Percentiles rank a stretch among this genome's conserved stretches.
Conservation (phyloP, 2,329 filamentous ascomycete genomes). For the Alternaria solani region DNA sequence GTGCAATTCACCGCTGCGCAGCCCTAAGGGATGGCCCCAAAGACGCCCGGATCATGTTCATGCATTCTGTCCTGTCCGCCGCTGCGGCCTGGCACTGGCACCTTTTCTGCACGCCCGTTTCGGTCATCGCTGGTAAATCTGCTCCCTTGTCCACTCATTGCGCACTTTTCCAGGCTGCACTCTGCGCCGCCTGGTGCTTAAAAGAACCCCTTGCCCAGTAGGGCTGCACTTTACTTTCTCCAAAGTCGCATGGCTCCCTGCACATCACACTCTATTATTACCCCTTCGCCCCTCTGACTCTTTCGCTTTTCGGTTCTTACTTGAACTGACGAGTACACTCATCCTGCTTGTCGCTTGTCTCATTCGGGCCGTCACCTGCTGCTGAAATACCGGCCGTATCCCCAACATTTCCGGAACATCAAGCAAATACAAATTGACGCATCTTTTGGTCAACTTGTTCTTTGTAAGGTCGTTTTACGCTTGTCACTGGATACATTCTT, state of each 20-base stretch:
- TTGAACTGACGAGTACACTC: slow-evolving; percentile 23
- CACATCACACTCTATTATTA: slow-evolving; percentile 34
- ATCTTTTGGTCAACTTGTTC: background rate
- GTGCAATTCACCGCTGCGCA: slow-evolving; percentile 44
- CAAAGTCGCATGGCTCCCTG: slow-evolving; percentile 31
- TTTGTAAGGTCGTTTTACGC: background rate
- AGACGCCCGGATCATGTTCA: slow-evolving; percentile 32
- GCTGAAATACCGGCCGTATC: slow-evolving; percentile 21
- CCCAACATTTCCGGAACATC: slow-evolving; percentile 9
- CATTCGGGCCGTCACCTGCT: slow-evolving; percentile 35
- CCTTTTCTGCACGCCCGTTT: slow-evolving; percentile 22
- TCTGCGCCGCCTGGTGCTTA: slow-evolving; percentile 39
- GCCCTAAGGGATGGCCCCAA: slow-evolving; percentile 31
- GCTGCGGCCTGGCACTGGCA: slow-evolving; percentile 34
- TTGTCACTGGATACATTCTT: slow-evolving; percentile 1
- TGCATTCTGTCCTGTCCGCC: slow-evolving; percentile 31
- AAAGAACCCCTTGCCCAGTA: slow-evolving; percentile 33
- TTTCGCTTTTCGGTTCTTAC: slow-evolving; percentile 24
- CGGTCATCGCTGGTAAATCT: slow-evolving; percentile 23
- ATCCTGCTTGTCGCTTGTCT: slow-evolving; percentile 36
- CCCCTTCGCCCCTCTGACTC: slow-evolving; percentile 35
- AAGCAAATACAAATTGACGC: background rate
- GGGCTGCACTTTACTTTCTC: slow-evolving; percentile 31
- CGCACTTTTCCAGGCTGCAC: slow-evolving; percentile 45
- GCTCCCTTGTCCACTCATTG: slow-evolving; percentile 30